phyloP scores from a whole-genome alignment of 169 alveolate species.

The Plasmodium billcollinsi region DNA sequence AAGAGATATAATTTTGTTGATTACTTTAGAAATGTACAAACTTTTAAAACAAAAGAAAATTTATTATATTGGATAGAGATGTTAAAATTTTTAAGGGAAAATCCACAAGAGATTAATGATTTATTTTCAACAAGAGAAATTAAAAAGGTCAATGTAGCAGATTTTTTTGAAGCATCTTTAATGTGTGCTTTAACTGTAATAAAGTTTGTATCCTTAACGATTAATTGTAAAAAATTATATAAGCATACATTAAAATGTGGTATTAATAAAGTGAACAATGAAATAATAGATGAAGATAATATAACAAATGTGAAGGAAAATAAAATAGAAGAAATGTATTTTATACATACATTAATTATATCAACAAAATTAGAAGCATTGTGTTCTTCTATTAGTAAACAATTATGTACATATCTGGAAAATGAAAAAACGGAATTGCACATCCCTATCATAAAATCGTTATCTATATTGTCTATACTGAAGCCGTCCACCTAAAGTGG shows the following conservation, averaged over 20 bases:
- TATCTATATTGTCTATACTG: slow-evolving; percentile 48
- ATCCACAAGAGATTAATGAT: slow-evolving; percentile 12
- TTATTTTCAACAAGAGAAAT: slow-evolving; percentile 14
- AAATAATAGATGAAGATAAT: not conserved
- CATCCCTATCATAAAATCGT: slow-evolving; percentile 50
- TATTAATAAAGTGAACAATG: not conserved
- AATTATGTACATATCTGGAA: slow-evolving; percentile 49
- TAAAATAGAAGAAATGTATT: slow-evolving; percentile 44
- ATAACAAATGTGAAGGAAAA: not conserved
- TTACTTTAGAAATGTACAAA: slow-evolving; percentile 45
- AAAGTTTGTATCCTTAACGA: slow-evolving; percentile 56
- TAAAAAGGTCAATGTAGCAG: slow-evolving; percentile 7
- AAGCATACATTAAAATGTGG: slow-evolving; percentile 6
- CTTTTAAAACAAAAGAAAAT: slow-evolving; percentile 30
- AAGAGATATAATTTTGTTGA: slow-evolving; percentile 28
- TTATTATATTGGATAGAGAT: slow-evolving; percentile 61
- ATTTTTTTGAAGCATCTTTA: slow-evolving; percentile 66
- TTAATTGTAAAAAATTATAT: slow-evolving; percentile 54
- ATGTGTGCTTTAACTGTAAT: slow-evolving; percentile 50
- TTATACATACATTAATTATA: slow-evolving; percentile 30
- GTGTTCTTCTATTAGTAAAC: slow-evolving; percentile 67
- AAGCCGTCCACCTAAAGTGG: slow-evolving; percentile 39
- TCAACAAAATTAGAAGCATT: slow-evolving; percentile 70
- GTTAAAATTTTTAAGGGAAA: slow-evolving; percentile 49
- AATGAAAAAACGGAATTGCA: slow-evolving; percentile 36